Percentiles rank a stretch among this genome's conserved stretches.
Evolutionary conservation across 208 protist genomes (phyloP).

Genomic region (Leishmania tropica): DNA sequence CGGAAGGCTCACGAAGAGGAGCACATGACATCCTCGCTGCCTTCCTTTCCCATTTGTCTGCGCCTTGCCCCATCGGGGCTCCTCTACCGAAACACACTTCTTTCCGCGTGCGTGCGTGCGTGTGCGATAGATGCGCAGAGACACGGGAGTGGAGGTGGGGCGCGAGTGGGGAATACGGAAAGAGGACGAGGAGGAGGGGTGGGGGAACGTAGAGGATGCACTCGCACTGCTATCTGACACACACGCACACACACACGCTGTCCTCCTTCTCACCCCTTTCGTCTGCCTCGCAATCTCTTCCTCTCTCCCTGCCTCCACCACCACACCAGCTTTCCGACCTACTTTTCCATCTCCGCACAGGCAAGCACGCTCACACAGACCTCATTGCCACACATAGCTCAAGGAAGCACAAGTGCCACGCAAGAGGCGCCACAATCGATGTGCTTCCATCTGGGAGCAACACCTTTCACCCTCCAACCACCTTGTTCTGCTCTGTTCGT

Average conservation of each 20-base stretch:
- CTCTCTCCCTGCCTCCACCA: too few species aligned
- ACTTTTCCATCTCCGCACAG: too few species aligned
- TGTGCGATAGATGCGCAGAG: neutral
- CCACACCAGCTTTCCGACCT: too few species aligned
- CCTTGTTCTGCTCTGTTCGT: too few species aligned
- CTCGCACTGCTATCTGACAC: neutral
- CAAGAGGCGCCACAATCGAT: too few species aligned
- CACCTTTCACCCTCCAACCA: too few species aligned
- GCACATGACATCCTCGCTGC: neutral
- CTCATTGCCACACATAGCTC: neutral
- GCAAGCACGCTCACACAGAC: neutral
- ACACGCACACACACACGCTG: neutral
- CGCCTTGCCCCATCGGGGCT: too few species aligned
- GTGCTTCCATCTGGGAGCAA: too few species aligned
- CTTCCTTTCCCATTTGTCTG: neutral
- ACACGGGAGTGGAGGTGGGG: neutral
- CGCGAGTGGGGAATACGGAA: too few species aligned
- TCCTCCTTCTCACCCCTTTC: too few species aligned
- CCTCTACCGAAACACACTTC: neutral
- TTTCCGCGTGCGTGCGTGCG: neutral
- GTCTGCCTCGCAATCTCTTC: too few species aligned
- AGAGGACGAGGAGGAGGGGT: neutral
- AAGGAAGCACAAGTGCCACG: neutral
- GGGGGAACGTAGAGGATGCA: neutral
- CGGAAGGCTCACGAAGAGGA: neutral